phyloP scores from a whole-genome alignment of 306 rosid species.

The Herpetospermum pedunculosum region DNA sequence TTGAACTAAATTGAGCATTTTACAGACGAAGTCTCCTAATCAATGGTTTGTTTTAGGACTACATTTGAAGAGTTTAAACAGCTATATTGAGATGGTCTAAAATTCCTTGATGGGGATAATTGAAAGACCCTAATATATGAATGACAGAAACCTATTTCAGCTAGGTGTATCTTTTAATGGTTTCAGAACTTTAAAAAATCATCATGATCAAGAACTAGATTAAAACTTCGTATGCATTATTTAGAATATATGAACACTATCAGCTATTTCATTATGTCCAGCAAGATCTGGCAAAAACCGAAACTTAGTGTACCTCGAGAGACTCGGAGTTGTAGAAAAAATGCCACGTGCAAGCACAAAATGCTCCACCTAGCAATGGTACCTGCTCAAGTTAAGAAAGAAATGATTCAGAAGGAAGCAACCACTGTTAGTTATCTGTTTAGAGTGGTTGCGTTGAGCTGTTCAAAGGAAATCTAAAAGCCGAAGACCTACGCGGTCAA shows the following conservation, averaged over 20 bases:
- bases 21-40: neutral
- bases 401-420: neutral
- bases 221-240: neutral
- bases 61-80: neutral
- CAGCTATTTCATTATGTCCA: neutral
- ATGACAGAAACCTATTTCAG: neutral
- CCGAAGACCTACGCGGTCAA: neutral
- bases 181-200: neutral
- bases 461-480: neutral
- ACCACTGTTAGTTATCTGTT: neutral
- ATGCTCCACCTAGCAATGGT: slow-evolving; percentile 86
- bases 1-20: neutral
- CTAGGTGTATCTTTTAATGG: neutral
- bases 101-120: neutral
- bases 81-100: neutral
- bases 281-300: neutral
- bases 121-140: neutral
- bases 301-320: slow-evolving; percentile 45
- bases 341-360: slow-evolving; percentile 96
- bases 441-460: neutral
- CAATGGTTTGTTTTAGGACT: neutral
- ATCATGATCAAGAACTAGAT: neutral
- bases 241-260: neutral
- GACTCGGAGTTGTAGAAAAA: slow-evolving; percentile 91
- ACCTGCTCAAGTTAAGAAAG: slow-evolving; percentile 30